Base-by-base conservation (phyloP, 495 filamentous ascomycete genomes). In the Lasiosphaeria ovina region DNA sequence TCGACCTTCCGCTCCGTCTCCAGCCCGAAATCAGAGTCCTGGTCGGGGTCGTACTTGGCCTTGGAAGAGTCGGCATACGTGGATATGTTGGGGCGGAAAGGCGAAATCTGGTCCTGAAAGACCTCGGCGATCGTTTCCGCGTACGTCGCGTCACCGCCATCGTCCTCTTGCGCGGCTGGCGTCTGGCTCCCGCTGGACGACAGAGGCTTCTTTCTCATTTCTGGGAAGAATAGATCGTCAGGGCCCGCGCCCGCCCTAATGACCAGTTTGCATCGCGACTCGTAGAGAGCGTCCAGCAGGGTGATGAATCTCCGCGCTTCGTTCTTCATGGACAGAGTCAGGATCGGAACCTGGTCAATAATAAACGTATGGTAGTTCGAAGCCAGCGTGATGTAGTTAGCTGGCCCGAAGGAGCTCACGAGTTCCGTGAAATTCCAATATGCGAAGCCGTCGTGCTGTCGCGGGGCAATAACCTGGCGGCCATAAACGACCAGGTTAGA, bases 221-320 rank as follows among this genome's bases (percentile, higher is more conserved):
- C 85, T 0, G 87, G 87, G 69, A 91, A 90, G 77, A 90, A 89
- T 6, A 89, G 69, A 7, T 83, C 78, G 60, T 89, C 89, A 1
- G 87, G 87, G 1, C 77, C 81, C 4, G 79, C 79, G 16, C 72
- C 79, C 31, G 84, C 85, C 5, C 74, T 73, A 44, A 90, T 74
- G 7, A 85, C 60, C 6, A 90, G 76, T 58, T 87, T 87, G 68
- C 87, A 89, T 6, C 81, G 77, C 3, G 84, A 81, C 70, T 90
- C 89, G 71, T 90, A 90, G 6, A 90, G 72, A 1, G 87, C 86
- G 59, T 91, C 87, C 6, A 90, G 74, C 7, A 90, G 74, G 3
- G 87, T 90, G 66, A 90, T 90, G 70, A 91, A 80, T 7, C 88
- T 74, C 14, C 87, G 74, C 0, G 87, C 88, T 73, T 90, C 87